Evolutionary conservation across 305 asterid species (phyloP).

Genomic region (Ilex paraguariensis): DNA sequence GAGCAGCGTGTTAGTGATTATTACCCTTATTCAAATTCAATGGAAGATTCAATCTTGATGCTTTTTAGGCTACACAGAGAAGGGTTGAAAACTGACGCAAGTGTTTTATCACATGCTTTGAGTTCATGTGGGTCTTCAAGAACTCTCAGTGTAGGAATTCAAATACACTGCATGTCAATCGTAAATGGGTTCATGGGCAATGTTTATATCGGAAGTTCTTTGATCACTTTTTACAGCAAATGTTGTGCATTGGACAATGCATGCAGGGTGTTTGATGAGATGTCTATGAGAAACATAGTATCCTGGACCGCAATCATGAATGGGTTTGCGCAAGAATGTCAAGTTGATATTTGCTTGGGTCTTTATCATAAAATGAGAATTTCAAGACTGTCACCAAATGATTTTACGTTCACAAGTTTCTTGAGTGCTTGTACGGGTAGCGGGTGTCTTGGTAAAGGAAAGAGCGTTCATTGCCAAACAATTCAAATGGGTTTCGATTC

Average conservation of each 20-base stretch:
- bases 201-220: slow-evolving; percentile 29
- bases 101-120: slow-evolving; percentile 24
- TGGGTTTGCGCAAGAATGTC: slow-evolving; percentile 28
- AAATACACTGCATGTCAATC: slow-evolving; percentile 27
- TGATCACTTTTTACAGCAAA: slow-evolving; percentile 23
- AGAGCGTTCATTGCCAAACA: slow-evolving; percentile 28
- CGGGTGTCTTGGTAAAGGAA: slow-evolving; percentile 31
- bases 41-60: slow-evolving; percentile 12
- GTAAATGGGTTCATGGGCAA: slow-evolving; percentile 21
- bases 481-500: slow-evolving; percentile 21
- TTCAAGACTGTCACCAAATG: slow-evolving; percentile 19
- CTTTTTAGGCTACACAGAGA: slow-evolving; percentile 19
- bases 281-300: slow-evolving; percentile 27
- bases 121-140: slow-evolving; percentile 22
- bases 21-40: not conserved
- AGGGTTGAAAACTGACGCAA: slow-evolving; percentile 14
- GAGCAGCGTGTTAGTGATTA: not conserved
- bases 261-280: slow-evolving; percentile 27
- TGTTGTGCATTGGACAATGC: slow-evolving; percentile 18
- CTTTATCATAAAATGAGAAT: slow-evolving; percentile 26
- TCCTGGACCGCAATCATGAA: slow-evolving; percentile 34
- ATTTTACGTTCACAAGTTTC: slow-evolving; percentile 25
- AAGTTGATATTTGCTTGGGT: slow-evolving; percentile 17
- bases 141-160: slow-evolving; percentile 19
- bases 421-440: slow-evolving; percentile 24